Percentiles rank a stretch among this genome's conserved stretches.
phyloP scores from a whole-genome alignment of 2,329 filamentous ascomycete species.

The Beauveria pseudobassiana region DNA sequence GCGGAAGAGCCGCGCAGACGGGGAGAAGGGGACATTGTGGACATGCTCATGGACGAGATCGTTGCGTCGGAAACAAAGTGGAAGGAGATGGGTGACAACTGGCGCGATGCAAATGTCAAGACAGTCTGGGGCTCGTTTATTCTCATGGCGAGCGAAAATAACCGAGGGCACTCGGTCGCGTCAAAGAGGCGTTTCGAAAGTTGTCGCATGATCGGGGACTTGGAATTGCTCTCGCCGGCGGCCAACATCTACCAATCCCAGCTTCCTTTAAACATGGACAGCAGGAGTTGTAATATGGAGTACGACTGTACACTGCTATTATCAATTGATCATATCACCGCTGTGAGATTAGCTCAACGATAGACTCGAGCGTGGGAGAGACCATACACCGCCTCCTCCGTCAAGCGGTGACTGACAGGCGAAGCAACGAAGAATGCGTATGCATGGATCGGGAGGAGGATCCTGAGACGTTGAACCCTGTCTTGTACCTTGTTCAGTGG shows the following conservation, averaged over 20 bases:
- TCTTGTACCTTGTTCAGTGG: conserved; percentile 6
- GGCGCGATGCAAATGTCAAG: conserved; percentile 47
- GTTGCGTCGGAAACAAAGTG: conserved; percentile 44
- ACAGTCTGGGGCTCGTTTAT: conserved; percentile 56
- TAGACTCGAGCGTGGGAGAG: neutral
- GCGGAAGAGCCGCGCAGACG: conserved; percentile 39
- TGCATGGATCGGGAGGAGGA: neutral
- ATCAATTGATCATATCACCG: neutral
- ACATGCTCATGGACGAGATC: conserved; percentile 54
- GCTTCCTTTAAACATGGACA: neutral
- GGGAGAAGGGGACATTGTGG: conserved; percentile 55
- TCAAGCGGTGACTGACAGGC: neutral
- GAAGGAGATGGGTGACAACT: conserved; percentile 38
- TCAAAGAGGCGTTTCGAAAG: conserved; percentile 2
- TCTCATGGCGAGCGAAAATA: conserved; percentile 41
- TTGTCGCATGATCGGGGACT: neutral
- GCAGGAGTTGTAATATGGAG: neutral
- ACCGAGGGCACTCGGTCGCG: neutral
- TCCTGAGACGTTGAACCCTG: conserved; percentile 1
- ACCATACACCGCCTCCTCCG: neutral
- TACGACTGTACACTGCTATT: neutral
- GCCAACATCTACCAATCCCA: neutral
- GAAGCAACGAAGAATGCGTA: neutral
- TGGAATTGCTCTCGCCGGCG: too few species aligned
- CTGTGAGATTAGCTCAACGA: neutral